These are phyloP conservation scores for Citrus sp. DNA, from an alignment of 345 rosid genomes.

Conservation along the genomic window DNA sequence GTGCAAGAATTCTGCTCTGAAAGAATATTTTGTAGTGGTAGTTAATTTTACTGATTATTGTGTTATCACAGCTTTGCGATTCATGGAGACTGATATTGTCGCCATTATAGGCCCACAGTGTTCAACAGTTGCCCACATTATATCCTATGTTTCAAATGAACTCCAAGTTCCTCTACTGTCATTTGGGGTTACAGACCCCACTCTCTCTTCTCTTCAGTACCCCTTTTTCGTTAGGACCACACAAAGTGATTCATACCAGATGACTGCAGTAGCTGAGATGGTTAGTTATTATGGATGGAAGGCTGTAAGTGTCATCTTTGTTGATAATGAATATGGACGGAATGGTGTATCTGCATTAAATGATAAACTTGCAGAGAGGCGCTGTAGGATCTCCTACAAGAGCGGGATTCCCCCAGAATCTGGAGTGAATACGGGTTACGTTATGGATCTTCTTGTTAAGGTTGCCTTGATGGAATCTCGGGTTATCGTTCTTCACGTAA, in stretches of 20 bases:
- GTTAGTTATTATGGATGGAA: conserved; percentile 74
- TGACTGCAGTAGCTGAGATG: conserved; percentile 80
- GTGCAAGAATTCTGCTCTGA: background rate
- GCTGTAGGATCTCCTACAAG: conserved; percentile 68
- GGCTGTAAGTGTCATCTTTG: conserved; percentile 71
- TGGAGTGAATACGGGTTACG: conserved; percentile 25
- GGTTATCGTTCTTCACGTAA: conserved; percentile 65
- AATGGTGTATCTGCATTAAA: conserved; percentile 71
- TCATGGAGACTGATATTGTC: conserved; percentile 75
- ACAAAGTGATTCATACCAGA: conserved; percentile 75
- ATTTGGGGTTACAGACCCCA: conserved; percentile 90
- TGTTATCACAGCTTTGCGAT: conserved; percentile 58
- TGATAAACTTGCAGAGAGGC: conserved; percentile 71
- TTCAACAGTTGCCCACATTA: conserved; percentile 72
- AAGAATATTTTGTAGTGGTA: background rate
- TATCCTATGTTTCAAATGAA: conserved; percentile 71
- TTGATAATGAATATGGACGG: conserved; percentile 84
- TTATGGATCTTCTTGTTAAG: conserved; percentile 75
- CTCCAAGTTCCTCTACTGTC: conserved; percentile 79
- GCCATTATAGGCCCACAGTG: conserved; percentile 91
- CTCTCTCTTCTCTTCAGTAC: conserved; percentile 73
- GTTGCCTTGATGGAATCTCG: conserved; percentile 79
- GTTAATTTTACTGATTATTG: background rate
- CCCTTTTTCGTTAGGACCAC: conserved; percentile 81
- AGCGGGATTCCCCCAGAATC: conserved; percentile 54